phyloP scores from a whole-genome alignment of 2,329 filamentous ascomycete genomes.

The Penicillium thymicola region DNA sequence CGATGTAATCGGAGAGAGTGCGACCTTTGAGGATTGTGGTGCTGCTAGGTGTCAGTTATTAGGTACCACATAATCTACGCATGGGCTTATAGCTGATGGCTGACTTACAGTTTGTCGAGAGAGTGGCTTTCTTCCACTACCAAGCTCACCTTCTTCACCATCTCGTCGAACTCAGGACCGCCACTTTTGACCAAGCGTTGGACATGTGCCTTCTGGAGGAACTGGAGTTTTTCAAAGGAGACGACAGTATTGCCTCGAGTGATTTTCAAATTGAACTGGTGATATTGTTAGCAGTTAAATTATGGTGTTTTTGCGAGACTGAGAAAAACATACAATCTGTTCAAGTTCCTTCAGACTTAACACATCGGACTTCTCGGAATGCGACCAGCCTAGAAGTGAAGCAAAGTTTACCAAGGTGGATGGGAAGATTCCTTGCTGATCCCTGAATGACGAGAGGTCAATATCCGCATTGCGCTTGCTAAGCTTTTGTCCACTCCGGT shows the following conservation, averaged over 20 bases:
- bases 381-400: conserved; percentile 79
- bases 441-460: conserved; percentile 57
- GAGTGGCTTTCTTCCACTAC: conserved; percentile 25
- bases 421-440: conserved; percentile 58
- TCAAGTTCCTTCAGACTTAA: conserved; percentile 70
- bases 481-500: conserved; percentile 67
- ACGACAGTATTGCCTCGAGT: conserved; percentile 88
- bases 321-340: conserved; percentile 53
- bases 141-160: conserved; percentile 37
- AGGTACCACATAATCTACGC: background rate
- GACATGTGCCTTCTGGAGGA: conserved; percentile 72
- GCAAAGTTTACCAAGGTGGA: conserved; percentile 75
- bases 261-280: conserved; percentile 77
- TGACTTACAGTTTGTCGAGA: conserved; percentile 30
- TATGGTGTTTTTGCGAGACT: background rate
- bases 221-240: conserved; percentile 73
- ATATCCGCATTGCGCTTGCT: conserved; percentile 79
- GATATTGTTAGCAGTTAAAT: conserved; percentile 22
- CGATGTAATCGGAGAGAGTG: conserved; percentile 48
- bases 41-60: conserved; percentile 16
- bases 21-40: conserved; percentile 31
- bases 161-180: conserved; percentile 42
- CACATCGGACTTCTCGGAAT: conserved; percentile 64
- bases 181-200: conserved; percentile 46
- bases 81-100: too few species aligned